Evolutionary conservation across 768 basidiomycete genomes (phyloP).

Genomic region (Tricholoma saponaceum): DNA sequence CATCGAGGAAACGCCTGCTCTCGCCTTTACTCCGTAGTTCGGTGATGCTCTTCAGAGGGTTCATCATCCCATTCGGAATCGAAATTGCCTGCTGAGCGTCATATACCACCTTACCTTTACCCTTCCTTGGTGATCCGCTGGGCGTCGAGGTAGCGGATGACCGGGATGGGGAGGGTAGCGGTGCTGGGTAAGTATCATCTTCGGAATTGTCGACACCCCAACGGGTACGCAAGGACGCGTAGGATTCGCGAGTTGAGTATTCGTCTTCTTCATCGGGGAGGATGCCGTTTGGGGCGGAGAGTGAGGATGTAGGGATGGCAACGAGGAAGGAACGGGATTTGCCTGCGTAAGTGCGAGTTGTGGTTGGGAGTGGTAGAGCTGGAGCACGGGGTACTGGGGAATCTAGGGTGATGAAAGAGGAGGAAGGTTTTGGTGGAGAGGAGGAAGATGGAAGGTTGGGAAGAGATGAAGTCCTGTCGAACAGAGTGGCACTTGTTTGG

Average conservation of each 20-base stretch:
- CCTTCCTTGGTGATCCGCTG: constrained; percentile 33
- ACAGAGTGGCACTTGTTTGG: constrained; percentile 8
- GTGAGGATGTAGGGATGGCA: constrained; percentile 40
- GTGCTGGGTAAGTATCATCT: constrained; percentile 51
- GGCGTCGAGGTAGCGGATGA: constrained; percentile 29
- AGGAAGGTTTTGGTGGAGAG: constrained; percentile 21
- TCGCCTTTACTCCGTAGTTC: constrained; percentile 81
- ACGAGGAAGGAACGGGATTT: constrained; percentile 79
- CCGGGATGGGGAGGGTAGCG: constrained; percentile 26
- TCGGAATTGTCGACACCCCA: constrained; percentile 83
- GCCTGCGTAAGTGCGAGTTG: constrained; percentile 69
- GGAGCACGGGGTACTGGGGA: constrained; percentile 24
- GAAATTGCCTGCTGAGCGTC: constrained; percentile 9
- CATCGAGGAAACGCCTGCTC: constrained; percentile 74
- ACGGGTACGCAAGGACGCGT: constrained; percentile 65
- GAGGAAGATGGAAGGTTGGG: constrained; percentile 26
- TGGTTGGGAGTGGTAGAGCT: constrained; percentile 26
- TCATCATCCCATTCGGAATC: constrained; percentile 59
- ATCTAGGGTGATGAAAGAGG: constrained; percentile 18
- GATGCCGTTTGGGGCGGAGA: constrained; percentile 15
- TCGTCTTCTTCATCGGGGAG: constrained; percentile 41
- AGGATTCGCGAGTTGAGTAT: constrained; percentile 64
- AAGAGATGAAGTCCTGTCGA: constrained; percentile 34
- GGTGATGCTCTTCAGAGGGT: constrained; percentile 75
- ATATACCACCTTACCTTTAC: constrained; percentile 29